Evolutionary conservation across 305 asterid genomes (phyloP), one percentile per base, ranked within the genome.

Genomic region (Fraxinus sp.): DNA sequence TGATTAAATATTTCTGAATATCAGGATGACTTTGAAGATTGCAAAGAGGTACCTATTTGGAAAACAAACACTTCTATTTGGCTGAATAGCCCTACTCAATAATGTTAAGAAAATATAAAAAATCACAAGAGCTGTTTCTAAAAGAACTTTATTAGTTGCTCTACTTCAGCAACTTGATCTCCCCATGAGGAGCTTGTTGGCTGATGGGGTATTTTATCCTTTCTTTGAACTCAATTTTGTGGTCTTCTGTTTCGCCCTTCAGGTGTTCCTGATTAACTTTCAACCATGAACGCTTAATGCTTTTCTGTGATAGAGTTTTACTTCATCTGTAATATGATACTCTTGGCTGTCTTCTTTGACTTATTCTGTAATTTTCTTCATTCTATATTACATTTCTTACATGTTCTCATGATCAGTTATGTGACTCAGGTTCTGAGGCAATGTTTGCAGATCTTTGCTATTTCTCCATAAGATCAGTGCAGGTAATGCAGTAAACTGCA

Each of bases 361-460:
- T 73, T 82, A n/a, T 77, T 39, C 8, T 46, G 41, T 36, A 36
- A 70, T 66, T 79, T 16, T 66, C 35, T 52, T 83, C 78, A 33
- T 57, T 79, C 46, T 76, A 11, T 36, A 32, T 24, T 75, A 82
- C 77, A 66, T 70, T 81, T 89, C 70, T 68, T 81, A 75, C 9
- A 59, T 22, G 82, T 78, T 80, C 91, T 92, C 91, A 89, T 79
- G 80, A 80, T 90, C 86, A 86, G 89, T 86, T 84, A 86, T 62
- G 52, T 43, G 83, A 82, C 89, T 87, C 93, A 97, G 99, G 99
- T 90, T 97, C 99, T 37, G 99, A 97, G 90, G 99, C 99, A 82
- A 97, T 97, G 98, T 97, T 97, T 91, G 99, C 99, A 75, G 99
- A 97, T 88, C 98, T 97, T 81, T 95, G 99, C 91, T 95, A 97